Percentiles rank a stretch among this genome's conserved stretches.
phyloP scores from a whole-genome alignment of 352 stramenopile species.

The Phytophthora boehmeriae region DNA sequence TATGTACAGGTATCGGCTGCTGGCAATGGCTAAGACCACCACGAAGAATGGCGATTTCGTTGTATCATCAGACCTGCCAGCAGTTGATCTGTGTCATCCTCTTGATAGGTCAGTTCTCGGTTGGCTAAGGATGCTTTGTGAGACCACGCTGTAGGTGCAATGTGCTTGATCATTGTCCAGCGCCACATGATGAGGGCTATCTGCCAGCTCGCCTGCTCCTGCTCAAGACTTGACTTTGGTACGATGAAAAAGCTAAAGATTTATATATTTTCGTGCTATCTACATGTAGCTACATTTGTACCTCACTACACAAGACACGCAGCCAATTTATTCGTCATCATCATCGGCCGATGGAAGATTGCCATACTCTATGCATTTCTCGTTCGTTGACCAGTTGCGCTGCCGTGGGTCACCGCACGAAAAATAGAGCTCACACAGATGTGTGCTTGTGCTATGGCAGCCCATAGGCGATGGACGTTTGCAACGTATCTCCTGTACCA shows the following conservation, averaged over 20 bases:
- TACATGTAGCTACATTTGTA: not conserved
- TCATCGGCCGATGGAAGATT: constrained; percentile 32
- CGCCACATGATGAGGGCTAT: too few species aligned
- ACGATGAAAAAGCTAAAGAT: not conserved
- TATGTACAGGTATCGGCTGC: constrained; percentile 78
- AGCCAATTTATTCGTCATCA: constrained; percentile 29
- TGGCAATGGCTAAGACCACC: constrained; percentile 83
- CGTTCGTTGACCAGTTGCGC: constrained; percentile 67
- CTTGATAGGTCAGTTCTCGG: too few species aligned
- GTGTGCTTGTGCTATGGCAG: constrained; percentile 75
- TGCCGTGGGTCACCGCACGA: constrained; percentile 65
- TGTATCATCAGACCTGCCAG: not conserved
- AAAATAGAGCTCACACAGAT: constrained; percentile 80
- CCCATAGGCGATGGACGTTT: constrained; percentile 66
- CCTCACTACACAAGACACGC: not conserved
- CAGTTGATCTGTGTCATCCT: not conserved
- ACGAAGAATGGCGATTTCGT: not conserved
- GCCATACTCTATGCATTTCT: constrained; percentile 63
- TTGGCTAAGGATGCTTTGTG: too few species aligned
- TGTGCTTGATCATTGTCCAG: too few species aligned
- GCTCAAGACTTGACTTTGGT: too few species aligned
- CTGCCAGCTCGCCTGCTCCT: too few species aligned
- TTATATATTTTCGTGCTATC: constrained; percentile 8
- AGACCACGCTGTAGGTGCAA: too few species aligned
- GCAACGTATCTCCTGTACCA: constrained; percentile 83